phyloP scores from a whole-genome alignment of 768 basidiomycete species.

The Phanerodontia chrysosporium region DNA sequence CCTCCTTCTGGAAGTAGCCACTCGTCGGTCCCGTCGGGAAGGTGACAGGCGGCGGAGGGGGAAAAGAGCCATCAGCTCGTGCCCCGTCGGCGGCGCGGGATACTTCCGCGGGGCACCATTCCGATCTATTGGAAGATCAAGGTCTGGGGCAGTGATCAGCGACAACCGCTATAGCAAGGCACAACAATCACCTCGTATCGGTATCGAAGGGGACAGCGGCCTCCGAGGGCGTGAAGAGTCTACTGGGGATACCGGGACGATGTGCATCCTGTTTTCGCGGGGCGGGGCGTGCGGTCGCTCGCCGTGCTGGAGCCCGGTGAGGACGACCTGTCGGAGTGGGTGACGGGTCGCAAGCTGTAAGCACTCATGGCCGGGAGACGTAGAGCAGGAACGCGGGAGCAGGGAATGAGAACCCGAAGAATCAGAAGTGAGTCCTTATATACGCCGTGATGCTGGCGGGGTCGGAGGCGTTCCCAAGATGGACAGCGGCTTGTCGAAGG shows the following conservation, averaged over 20 bases:
- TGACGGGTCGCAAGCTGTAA: conserved; percentile 57
- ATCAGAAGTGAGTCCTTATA: conserved; percentile 8
- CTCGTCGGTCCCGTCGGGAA: conserved; percentile 63
- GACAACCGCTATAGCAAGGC: conserved; percentile 1
- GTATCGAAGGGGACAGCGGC: conserved; percentile 55
- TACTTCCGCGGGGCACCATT: conserved; percentile 52
- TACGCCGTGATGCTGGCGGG: conserved; percentile 1
- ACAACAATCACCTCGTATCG: conserved; percentile 46
- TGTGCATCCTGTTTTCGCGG: conserved; percentile 16
- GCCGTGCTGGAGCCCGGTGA: conserved; percentile 46
- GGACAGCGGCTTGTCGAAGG: background rate
- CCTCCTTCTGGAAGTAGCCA: conserved; percentile 69
- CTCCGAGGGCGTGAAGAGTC: conserved; percentile 38
- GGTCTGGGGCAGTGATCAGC: conserved; percentile 36
- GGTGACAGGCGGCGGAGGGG: conserved; percentile 65
- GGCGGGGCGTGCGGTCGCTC: conserved; percentile 34
- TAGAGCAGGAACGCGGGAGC: conserved; percentile 8
- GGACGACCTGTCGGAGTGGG: conserved; percentile 45
- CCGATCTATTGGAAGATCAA: conserved; percentile 55
- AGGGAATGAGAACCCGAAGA: conserved; percentile 8
- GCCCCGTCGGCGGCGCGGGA: conserved; percentile 74
- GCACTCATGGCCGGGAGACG: conserved; percentile 17
- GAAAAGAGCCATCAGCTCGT: conserved; percentile 84
- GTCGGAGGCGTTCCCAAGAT: conserved; percentile 7
- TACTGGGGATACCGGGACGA: conserved; percentile 26